A percentile compares a stretch with the other conserved stretches of the same genome.
These are phyloP conservation scores for Emmonsiellopsis sp. DNA, from an alignment of 2,329 filamentous ascomycete genomes.

Conservation along the genomic window DNA sequence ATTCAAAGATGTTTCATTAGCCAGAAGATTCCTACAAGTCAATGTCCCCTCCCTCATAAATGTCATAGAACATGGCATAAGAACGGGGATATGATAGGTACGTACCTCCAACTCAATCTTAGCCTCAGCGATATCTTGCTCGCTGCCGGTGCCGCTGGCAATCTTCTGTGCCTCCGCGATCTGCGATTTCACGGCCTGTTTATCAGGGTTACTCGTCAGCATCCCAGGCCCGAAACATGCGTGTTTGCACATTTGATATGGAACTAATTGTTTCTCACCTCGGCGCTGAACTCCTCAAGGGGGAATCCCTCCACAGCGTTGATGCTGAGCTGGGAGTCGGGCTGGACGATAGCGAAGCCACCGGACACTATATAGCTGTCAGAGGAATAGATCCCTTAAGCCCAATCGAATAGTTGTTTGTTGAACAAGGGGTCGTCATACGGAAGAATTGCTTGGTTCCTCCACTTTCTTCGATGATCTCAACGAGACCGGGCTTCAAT, in stretches of 20 bases:
- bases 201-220: neutral
- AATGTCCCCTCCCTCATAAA: too few species aligned
- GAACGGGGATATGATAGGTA: slow-evolving; percentile 4
- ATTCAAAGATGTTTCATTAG: too few species aligned
- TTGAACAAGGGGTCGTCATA: slow-evolving; percentile 57
- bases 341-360: slow-evolving; percentile 94
- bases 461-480: slow-evolving; percentile 89
- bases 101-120: slow-evolving; percentile 97
- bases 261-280: slow-evolving; percentile 40
- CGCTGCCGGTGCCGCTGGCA: slow-evolving; percentile 78
- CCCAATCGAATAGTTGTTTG: neutral
- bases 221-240: neutral
- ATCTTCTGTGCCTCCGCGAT: slow-evolving; percentile 95
- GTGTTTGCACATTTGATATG: too few species aligned
- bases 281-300: slow-evolving; percentile 90
- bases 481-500: slow-evolving; percentile 90
- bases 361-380: slow-evolving; percentile 63
- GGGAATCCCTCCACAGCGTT: slow-evolving; percentile 95
- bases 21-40: too few species aligned
- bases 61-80: too few species aligned
- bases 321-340: slow-evolving; percentile 90
- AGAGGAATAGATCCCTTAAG: neutral
- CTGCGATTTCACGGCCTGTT: slow-evolving; percentile 69
- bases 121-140: slow-evolving; percentile 95
- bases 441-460: slow-evolving; percentile 94